These are phyloP conservation scores for Leccinellum albellum DNA, from an alignment of 768 basidiomycete species.

Conservation along the genomic window DNA sequence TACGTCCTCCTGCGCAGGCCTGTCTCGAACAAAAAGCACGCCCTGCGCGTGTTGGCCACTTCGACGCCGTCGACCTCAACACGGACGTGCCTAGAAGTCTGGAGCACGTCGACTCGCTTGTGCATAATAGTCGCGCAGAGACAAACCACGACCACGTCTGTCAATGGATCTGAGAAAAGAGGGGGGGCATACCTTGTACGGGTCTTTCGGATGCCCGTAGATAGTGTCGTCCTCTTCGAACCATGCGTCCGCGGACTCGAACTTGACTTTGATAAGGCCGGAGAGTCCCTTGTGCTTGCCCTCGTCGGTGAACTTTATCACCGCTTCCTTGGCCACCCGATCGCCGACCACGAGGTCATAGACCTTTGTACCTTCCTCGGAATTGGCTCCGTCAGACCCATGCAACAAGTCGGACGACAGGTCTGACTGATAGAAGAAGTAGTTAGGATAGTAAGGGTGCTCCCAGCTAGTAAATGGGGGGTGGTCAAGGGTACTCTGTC, in stretches of 20 bases:
- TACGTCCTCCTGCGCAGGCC: conserved; percentile 54
- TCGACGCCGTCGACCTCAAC: conserved; percentile 61
- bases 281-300: conserved; percentile 36
- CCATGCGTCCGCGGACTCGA: conserved; percentile 55
- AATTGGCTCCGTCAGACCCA: conserved; percentile 24
- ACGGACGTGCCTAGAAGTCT: conserved; percentile 58
- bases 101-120: conserved; percentile 59
- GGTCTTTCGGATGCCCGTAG: conserved; percentile 60
- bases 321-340: conserved; percentile 37
- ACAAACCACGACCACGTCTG: background rate
- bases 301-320: conserved; percentile 30
- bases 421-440: conserved; percentile 49
- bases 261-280: conserved; percentile 48
- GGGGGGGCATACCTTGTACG: conserved; percentile 52
- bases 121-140: background rate
- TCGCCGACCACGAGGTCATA: conserved; percentile 48
- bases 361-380: conserved; percentile 31
- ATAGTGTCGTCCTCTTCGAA: conserved; percentile 68
- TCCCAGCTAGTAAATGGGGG: conserved; percentile 47
- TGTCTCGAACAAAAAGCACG: conserved; percentile 58
- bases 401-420: conserved; percentile 42
- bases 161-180: background rate
- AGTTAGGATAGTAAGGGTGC: conserved; percentile 47
- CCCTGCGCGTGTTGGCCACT: conserved; percentile 52
- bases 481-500: background rate